Base-by-base conservation (phyloP, 2,329 filamentous ascomycete species). In the Beauveria sp. region DNA sequence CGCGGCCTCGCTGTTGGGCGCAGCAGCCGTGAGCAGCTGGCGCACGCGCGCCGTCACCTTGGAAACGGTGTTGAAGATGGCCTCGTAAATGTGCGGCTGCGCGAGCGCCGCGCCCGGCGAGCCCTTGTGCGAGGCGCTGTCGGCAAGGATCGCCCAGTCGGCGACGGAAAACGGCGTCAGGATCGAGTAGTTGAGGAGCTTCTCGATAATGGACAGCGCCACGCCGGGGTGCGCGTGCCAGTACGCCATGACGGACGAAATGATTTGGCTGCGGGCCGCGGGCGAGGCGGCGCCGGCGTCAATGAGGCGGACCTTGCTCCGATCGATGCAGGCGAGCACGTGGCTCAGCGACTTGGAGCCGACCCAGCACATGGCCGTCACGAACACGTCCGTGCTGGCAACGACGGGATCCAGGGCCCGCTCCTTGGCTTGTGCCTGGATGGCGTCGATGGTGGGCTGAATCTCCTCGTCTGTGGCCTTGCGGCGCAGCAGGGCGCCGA, bases 271-370 rank as follows among this genome's bases (percentile, higher is more conserved):
- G 46, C 92, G 86, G 1, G 91, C 92, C 2, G 83, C 82, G 62
- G 91, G 85, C 0, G 90, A 93, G 51, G 86, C 82, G 1, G 87
- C 81, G 0, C 91, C 91, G 43, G 93, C 87, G 62, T 89, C 86
- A 2, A 96, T 79, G 1, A 99, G 85, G 34, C 92, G 87, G 60
- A 93, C 90, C 76, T 96, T 96, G 76, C 89, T 93, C 62, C 95
- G 89, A 74, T 99, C 95, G 66, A 99, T 96, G 73, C 90, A 96
- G 9, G 93, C 96, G 18, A 99, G 84, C 4, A 97, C 91, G 73
- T 99, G 95, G 14, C 93, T 97, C 38, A 99, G 84, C 0, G 93
- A 97, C 75, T 99, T 99, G 65, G 91, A 93, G 50, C 95, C 95
- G 54, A 97, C 87, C 75, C 87, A 95, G 77, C 93, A 95, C 66